Percentiles rank a stretch among this genome's conserved stretches.
Evolutionary conservation across 768 basidiomycete genomes (phyloP).

Genomic region (Gautieria morchelliformis): DNA sequence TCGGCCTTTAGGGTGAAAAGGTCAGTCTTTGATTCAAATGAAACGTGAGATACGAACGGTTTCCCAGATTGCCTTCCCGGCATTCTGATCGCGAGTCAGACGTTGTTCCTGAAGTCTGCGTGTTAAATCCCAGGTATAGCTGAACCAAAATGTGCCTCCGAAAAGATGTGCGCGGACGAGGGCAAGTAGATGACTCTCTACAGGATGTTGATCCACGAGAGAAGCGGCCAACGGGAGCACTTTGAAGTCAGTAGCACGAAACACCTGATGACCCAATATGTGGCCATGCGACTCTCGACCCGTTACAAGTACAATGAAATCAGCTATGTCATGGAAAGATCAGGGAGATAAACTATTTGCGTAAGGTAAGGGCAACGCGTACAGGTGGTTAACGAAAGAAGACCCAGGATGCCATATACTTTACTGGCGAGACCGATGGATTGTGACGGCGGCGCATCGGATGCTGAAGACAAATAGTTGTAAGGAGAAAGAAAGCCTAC

Average conservation of each 20-base stretch:
- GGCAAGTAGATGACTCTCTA: constrained; percentile 80
- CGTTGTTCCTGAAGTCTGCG: constrained; percentile 79
- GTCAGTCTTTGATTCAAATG: neutral
- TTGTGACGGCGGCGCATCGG: neutral
- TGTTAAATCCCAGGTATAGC: constrained; percentile 86
- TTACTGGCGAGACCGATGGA: neutral
- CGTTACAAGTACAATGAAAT: constrained; percentile 86
- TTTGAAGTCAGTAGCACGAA: constrained; percentile 83
- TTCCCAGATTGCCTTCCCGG: constrained; percentile 62
- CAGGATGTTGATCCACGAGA: constrained; percentile 64
- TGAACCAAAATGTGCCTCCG: constrained; percentile 78
- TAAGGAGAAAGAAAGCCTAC: neutral
- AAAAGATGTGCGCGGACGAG: constrained; percentile 80
- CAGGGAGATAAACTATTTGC: neutral
- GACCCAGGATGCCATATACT: constrained; percentile 34
- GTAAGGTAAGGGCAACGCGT: constrained; percentile 9
- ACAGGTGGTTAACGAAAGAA: constrained; percentile 32
- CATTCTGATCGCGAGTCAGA: constrained; percentile 40
- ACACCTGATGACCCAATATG: constrained; percentile 80
- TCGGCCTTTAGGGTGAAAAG: constrained; percentile 48
- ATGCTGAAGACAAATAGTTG: neutral
- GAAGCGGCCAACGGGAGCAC: constrained; percentile 77
- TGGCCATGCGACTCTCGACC: constrained; percentile 69
- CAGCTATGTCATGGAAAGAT: constrained; percentile 42
- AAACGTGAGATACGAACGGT: constrained; percentile 41